Evolutionary conservation across 148 eudicot species (phyloP).

Genomic region (Pharnaceum exiguum): DNA sequence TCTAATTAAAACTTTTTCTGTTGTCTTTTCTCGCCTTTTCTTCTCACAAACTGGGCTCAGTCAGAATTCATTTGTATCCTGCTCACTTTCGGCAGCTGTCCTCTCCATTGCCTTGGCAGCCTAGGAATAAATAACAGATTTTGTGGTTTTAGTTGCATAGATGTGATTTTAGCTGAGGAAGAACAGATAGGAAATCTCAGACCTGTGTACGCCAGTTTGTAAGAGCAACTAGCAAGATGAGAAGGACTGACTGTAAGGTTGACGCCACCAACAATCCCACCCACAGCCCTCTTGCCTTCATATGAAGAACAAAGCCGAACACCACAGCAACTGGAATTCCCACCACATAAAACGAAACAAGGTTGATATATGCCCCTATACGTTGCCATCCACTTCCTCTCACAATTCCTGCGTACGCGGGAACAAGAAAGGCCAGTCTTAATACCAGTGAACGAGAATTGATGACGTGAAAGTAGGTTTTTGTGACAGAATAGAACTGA

Average conservation of each 20-base stretch:
- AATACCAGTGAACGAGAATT: background rate
- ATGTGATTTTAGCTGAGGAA: background rate
- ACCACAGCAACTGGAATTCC: conserved; percentile 31
- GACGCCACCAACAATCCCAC: conserved; percentile 29
- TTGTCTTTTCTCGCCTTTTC: too few relatives aligned
- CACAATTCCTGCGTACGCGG: conserved; percentile 24
- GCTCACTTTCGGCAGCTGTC: background rate
- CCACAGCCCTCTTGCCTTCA: conserved; percentile 41
- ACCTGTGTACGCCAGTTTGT: conserved; percentile 33
- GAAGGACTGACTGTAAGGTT: conserved; percentile 19
- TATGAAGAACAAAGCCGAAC: conserved; percentile 20
- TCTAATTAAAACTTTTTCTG: too few relatives aligned
- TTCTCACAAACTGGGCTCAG: too few relatives aligned
- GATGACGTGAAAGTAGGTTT: too few relatives aligned
- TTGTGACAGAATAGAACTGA: too few relatives aligned
- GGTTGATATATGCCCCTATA: conserved; percentile 35
- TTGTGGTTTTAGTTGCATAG: background rate
- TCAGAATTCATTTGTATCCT: background rate
- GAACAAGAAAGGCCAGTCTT: background rate
- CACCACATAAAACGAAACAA: conserved; percentile 38
- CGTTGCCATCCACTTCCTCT: conserved; percentile 48
- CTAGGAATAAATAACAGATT: background rate
- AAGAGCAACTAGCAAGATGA: conserved; percentile 21
- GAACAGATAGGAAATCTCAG: background rate
- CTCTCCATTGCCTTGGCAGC: conserved; percentile 10